A percentile compares a stretch with the other conserved stretches of the same genome.
These are phyloP conservation scores for Dryadomyces quercivorus DNA, from an alignment of 2,329 filamentous ascomycete genomes.

Conservation along the genomic window DNA sequence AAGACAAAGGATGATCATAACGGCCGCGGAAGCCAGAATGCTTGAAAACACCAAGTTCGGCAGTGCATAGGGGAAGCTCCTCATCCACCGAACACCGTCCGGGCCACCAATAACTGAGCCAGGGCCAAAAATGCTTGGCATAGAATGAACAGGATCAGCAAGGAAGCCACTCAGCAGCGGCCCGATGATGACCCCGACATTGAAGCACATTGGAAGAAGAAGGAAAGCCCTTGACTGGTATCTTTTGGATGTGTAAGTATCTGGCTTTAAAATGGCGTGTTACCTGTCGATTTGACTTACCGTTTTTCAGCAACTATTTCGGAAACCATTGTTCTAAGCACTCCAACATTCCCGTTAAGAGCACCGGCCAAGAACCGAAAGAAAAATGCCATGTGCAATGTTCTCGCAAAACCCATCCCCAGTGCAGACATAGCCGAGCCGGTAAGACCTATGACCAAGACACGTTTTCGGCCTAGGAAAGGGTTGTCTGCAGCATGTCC, in stretches of 20 bases:
- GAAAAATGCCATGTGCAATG: background rate
- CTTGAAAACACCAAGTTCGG: background rate
- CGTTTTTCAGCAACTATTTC: background rate
- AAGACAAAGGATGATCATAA: background rate
- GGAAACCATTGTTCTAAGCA: background rate
- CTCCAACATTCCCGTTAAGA: conserved; percentile 1
- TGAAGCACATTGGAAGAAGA: conserved; percentile 3
- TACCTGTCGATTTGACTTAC: background rate
- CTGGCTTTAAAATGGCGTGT: background rate
- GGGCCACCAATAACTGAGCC: background rate
- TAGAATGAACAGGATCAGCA: background rate
- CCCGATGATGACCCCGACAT: conserved; percentile 2
- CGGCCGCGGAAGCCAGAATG: background rate
- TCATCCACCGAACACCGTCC: background rate
- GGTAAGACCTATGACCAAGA: background rate
- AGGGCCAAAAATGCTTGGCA: conserved; percentile 1
- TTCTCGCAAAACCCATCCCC: background rate
- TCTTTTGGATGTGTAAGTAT: background rate
- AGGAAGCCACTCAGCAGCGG: background rate
- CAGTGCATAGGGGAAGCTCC: background rate
- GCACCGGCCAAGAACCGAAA: conserved; percentile 1
- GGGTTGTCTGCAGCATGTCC: background rate
- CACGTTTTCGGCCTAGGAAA: background rate
- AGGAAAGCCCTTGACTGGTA: conserved; percentile 1
- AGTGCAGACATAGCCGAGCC: conserved; percentile 1